Evolutionary conservation across 129 eudicot genomes (phyloP), one percentile per base, ranked within the genome.

Genomic region (Kitagawia praeruptora): DNA sequence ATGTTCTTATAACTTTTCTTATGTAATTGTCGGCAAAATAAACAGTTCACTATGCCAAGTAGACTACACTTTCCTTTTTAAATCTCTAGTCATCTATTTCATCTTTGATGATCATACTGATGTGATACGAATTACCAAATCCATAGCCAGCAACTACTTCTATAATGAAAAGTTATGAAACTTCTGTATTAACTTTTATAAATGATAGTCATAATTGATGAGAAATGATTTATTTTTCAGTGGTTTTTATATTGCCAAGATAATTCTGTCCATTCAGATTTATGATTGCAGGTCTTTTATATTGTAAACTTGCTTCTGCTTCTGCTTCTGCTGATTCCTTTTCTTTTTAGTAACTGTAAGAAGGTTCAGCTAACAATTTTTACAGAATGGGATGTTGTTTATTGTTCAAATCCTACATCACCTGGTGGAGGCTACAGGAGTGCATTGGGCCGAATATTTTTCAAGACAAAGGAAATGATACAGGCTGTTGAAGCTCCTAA

Each of bases 401-500:
- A 96, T 83, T 92, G 99, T 83, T 96, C 99, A 47, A 86, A 83
- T 74, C 98, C 98, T 25, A 96, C 99, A 75, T 96, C 98, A 8
- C 99, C 99, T 45, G 98, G 98, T 51, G 98, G 99, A 53, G 96
- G 97, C 48, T 96, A 80, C 81, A 84, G 99, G 78, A 96, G 98
- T 85, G 93, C 89, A 69, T 28, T 96, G 8, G 99, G 99, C 9
- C 96, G 99, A 48, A 87, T 96, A 37, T 75, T 92, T 23, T 96
- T 96, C 80, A 90, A 89, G 67, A 96, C 99, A 46, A 92, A 86
- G 28, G 99, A 96, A 81, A 96, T 96, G 99, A 85, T 96, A 82
- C 99, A 96, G 82, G 93, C 51, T 63, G 89, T 96, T 70, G 97
- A 96, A 82, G 89, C 97, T 81, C 99, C 99, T 75, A 94, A 90